These are phyloP conservation scores for Nakazawaea sp. DNA, from an alignment of 805 yeast species.

Conservation along the genomic window DNA sequence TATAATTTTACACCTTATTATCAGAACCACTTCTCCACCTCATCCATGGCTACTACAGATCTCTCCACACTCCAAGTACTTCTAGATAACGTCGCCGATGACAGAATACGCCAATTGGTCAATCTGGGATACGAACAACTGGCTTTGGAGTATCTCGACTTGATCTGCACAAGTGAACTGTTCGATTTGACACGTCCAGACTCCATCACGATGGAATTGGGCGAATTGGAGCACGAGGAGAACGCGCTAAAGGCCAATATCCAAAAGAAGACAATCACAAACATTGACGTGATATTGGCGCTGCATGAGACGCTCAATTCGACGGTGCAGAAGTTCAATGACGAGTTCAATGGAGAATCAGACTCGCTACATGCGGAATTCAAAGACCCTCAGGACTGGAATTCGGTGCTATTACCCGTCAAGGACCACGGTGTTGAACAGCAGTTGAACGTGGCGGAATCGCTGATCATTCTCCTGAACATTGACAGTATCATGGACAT, in stretches of 20 bases:
- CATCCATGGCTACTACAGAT: background rate
- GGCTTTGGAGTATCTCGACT: constrained; percentile 26
- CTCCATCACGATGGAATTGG: constrained; percentile 39
- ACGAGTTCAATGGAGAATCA: constrained; percentile 23
- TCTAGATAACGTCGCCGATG: constrained; percentile 26
- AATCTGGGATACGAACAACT: constrained; percentile 30
- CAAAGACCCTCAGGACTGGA: constrained; percentile 21
- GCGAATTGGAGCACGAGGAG: constrained; percentile 59
- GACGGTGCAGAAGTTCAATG: constrained; percentile 25
- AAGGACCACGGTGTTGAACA: background rate
- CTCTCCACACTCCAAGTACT: constrained; percentile 16
- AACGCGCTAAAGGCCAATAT: constrained; percentile 39
- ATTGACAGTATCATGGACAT: constrained; percentile 71
- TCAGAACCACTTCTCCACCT: too few species aligned
- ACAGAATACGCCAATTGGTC: constrained; percentile 17
- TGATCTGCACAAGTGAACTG: constrained; percentile 9
- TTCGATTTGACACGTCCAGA: constrained; percentile 9
- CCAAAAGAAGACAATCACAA: constrained; percentile 28
- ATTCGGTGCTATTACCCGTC: constrained; percentile 1
- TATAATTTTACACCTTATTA: too few species aligned
- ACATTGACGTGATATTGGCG: constrained; percentile 39
- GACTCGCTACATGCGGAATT: constrained; percentile 23
- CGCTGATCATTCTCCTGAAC: constrained; percentile 42
- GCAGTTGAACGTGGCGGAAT: constrained; percentile 1
- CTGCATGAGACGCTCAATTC: constrained; percentile 22